Percentiles rank a stretch among this genome's conserved stretches.
Evolutionary conservation across 345 rosid species (phyloP).

Genomic region (Eucalyptus marginata): DNA sequence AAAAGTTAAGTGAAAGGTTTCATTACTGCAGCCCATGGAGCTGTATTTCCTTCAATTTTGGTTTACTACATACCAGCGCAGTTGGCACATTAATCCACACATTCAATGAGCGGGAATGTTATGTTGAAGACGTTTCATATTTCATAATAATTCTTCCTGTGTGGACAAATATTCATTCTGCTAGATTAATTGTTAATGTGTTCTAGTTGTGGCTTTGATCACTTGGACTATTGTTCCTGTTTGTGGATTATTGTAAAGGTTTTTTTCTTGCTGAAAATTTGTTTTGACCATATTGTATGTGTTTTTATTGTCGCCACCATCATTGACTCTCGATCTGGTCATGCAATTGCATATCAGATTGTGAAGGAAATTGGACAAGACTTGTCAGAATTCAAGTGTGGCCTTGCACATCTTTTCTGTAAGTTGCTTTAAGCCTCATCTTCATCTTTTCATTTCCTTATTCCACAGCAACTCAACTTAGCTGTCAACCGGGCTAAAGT

Average conservation of each 20-base stretch:
- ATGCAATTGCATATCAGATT: constrained; percentile 30
- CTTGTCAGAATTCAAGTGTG: constrained; percentile 73
- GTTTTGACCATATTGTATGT: background rate
- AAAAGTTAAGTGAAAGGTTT: background rate
- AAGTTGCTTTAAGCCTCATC: constrained; percentile 2
- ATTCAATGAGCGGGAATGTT: background rate
- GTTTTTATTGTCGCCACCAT: background rate
- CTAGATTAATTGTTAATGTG: background rate
- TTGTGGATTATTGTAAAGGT: background rate
- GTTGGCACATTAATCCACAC: background rate
- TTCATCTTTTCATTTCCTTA: background rate
- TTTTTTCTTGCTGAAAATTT: background rate
- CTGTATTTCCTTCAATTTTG: background rate
- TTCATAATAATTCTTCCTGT: background rate
- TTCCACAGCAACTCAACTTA: background rate
- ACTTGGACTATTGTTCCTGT: background rate
- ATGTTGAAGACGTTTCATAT: background rate
- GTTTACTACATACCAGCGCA: background rate
- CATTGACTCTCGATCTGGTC: background rate
- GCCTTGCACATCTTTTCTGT: constrained; percentile 89
- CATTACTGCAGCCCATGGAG: background rate
- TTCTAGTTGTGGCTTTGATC: background rate
- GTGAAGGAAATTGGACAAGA: constrained; percentile 65
- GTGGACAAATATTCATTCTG: background rate
- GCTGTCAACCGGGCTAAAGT: background rate